Conservation (phyloP, 164 flowering plant species). For the Buxus sempervirens region DNA sequence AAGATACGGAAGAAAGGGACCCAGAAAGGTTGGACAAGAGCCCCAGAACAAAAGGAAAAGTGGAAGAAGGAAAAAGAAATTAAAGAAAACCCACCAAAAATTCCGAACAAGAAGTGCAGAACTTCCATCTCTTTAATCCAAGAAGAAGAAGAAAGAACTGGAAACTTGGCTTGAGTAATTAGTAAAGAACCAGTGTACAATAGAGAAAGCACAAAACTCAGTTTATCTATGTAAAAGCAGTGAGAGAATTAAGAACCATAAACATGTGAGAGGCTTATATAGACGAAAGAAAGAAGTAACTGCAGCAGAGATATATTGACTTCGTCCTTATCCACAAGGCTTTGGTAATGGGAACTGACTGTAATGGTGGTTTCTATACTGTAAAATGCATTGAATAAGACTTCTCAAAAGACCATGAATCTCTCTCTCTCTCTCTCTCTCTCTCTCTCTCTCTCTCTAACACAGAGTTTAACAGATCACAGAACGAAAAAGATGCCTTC, state of each 20-base stretch:
- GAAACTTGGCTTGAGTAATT: not conserved
- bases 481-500: not conserved
- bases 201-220: not conserved
- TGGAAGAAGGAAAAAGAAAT: not conserved
- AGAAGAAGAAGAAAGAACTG: not conserved
- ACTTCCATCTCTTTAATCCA: slow-evolving; percentile 25
- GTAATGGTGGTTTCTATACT: too few species aligned
- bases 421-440: not conserved
- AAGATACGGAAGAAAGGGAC: not conserved
- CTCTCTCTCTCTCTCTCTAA: not conserved
- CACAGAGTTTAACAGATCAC: not conserved
- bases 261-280: not conserved
- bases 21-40: not conserved
- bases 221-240: too few species aligned
- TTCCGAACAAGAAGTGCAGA: slow-evolving; percentile 58
- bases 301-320: not conserved
- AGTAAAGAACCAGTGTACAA: not conserved
- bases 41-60: too few species aligned
- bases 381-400: too few species aligned
- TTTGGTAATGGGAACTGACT: not conserved
- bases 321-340: slow-evolving; percentile 14
- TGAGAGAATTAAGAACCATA: not conserved
- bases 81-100: slow-evolving; percentile 47
- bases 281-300: not conserved
- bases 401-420: not conserved